Conservation (phyloP, 257 asterid genomes). For the Solanum chaucha region DNA sequence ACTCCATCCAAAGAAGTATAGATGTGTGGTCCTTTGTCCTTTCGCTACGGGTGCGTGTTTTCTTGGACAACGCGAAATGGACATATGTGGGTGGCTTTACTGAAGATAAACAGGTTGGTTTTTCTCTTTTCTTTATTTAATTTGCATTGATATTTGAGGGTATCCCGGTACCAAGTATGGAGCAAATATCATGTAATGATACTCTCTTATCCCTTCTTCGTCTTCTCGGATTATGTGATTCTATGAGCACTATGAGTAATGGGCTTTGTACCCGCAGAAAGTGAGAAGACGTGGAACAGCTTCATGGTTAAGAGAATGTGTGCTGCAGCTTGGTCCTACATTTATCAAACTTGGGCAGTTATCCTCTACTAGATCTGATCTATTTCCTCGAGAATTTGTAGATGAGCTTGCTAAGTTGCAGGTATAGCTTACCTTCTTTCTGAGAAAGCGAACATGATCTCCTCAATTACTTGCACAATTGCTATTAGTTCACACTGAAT, state of each 20-base stretch:
- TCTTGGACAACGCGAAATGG: conserved; percentile 83
- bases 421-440: conserved; percentile 23
- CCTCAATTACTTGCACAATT: background rate
- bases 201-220: background rate
- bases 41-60: conserved; percentile 67
- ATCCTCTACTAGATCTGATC: conserved; percentile 91
- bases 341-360: conserved; percentile 90
- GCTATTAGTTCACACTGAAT: background rate
- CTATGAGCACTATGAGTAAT: background rate
- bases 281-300: conserved; percentile 67
- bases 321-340: conserved; percentile 95
- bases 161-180: background rate
- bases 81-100: conserved; percentile 65
- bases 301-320: conserved; percentile 79
- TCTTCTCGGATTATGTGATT: background rate
- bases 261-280: conserved; percentile 22
- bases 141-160: background rate
- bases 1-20: conserved; percentile 62
- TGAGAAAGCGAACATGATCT: background rate
- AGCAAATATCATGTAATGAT: background rate
- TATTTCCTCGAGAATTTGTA: conserved; percentile 87
- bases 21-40: conserved; percentile 96
- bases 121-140: background rate
- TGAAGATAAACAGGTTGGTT: conserved; percentile 72
- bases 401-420: conserved; percentile 94